phyloP scores from a whole-genome alignment of 768 basidiomycete genomes.

The Leucocoprinus birnbaumii region DNA sequence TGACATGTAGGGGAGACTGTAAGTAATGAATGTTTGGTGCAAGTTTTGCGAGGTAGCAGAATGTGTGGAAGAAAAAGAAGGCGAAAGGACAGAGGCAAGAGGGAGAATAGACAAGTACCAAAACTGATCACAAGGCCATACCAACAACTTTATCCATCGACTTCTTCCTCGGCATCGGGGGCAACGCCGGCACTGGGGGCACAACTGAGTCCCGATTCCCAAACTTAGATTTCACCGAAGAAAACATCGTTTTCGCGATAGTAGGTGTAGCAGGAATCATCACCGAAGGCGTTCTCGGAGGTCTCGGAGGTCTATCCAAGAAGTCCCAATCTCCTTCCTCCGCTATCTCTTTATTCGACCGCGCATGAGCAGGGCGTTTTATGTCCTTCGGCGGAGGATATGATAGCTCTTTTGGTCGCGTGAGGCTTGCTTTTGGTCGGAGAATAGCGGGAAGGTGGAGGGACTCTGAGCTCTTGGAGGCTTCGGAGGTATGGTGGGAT shows the following conservation, averaged over 20 bases:
- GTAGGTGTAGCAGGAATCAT: background rate
- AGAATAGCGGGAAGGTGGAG: background rate
- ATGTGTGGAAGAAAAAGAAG: too few relatives aligned
- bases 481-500: background rate
- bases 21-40: too few relatives aligned
- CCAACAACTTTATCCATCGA: too few relatives aligned
- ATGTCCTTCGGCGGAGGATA: background rate
- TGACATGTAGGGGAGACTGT: too few relatives aligned
- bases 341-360: slow-evolving; percentile 5
- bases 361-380: background rate
- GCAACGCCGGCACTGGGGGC: background rate
- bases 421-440: slow-evolving; percentile 1
- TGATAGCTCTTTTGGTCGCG: background rate
- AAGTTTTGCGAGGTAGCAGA: too few relatives aligned
- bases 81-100: too few relatives aligned
- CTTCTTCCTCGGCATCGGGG: too few relatives aligned
- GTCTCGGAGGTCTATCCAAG: slow-evolving; percentile 2
- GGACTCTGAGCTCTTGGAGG: background rate
- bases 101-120: too few relatives aligned
- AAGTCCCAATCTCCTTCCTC: slow-evolving; percentile 4
- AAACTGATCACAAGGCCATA: too few relatives aligned
- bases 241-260: background rate
- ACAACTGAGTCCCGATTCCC: background rate
- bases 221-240: background rate
- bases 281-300: background rate